Evolutionary conservation across 1,284 basidiomycete species (phyloP).

Genomic region (Thelephora terrestris): DNA sequence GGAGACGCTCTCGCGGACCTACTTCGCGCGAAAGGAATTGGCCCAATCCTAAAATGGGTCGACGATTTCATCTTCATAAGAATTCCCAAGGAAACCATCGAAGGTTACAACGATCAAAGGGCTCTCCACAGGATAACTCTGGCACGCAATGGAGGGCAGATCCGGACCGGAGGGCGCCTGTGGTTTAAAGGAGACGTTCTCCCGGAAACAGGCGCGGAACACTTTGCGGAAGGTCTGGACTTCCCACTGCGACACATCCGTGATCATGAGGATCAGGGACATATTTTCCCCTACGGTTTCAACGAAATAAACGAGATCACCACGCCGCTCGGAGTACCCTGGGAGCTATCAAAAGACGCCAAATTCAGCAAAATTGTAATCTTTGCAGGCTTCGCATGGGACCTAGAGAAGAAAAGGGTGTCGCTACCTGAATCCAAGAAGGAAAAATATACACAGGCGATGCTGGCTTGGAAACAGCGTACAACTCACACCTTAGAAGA

Average conservation of each 20-base stretch:
- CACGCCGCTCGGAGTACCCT: slow-evolving; percentile 6
- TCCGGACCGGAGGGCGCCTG: slow-evolving; percentile 18
- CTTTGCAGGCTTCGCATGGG: slow-evolving; percentile 11
- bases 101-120: too few species aligned
- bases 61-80: slow-evolving; percentile 20
- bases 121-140: neutral
- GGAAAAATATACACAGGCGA: slow-evolving; percentile 7
- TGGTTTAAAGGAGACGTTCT: slow-evolving; percentile 21
- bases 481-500: slow-evolving; percentile 17
- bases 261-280: slow-evolving; percentile 2
- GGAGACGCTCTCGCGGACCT: slow-evolving; percentile 23
- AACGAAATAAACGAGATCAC: slow-evolving; percentile 14
- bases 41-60: slow-evolving; percentile 29
- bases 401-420: slow-evolving; percentile 4
- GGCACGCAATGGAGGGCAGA: neutral
- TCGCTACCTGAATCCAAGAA: slow-evolving; percentile 2
- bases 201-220: slow-evolving; percentile 7
- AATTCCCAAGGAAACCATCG: neutral
- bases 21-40: slow-evolving; percentile 18
- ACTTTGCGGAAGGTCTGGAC: slow-evolving; percentile 14
- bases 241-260: slow-evolving; percentile 11
- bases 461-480: slow-evolving; percentile 11
- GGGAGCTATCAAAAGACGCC: slow-evolving; percentile 8
- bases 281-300: slow-evolving; percentile 10
- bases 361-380: neutral